These are phyloP conservation scores for Dactylonectria estremocensis DNA, from an alignment of 2,329 filamentous ascomycete species.

Conservation along the genomic window DNA sequence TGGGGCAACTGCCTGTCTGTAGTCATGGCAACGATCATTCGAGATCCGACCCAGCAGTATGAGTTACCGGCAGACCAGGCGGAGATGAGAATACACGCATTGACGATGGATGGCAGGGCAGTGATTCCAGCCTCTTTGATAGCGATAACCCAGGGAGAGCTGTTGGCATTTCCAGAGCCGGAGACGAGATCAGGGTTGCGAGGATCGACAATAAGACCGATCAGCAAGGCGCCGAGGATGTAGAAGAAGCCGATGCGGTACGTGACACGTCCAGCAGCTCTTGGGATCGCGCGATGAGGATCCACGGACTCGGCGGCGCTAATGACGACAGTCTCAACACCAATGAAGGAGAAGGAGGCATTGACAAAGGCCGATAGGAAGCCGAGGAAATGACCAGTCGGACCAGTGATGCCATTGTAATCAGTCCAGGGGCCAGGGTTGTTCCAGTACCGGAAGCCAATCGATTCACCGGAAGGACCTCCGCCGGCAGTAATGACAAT, in stretches of 20 bases:
- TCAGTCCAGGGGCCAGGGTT: conserved; percentile 62
- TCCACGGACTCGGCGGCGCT: conserved; percentile 75
- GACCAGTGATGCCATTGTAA: conserved; percentile 61
- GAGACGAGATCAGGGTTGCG: conserved; percentile 71
- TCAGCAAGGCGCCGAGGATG: conserved; percentile 69
- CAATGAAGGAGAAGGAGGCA: conserved; percentile 71
- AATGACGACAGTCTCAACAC: conserved; percentile 58
- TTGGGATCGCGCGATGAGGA: conserved; percentile 74
- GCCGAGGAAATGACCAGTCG: conserved; percentile 67
- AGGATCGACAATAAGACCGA: conserved; percentile 74
- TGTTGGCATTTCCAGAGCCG: conserved; percentile 58
- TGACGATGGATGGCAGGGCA: conserved; percentile 76
- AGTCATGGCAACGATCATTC: conserved; percentile 79
- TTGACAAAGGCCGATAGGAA: conserved; percentile 68
- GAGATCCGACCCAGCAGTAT: conserved; percentile 68
- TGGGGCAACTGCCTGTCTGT: conserved; percentile 76
- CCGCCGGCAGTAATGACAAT: conserved; percentile 71
- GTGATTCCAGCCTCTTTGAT: conserved; percentile 77
- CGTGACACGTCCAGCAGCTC: conserved; percentile 71
- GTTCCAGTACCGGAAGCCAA: conserved; percentile 60
- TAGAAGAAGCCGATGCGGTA: conserved; percentile 74
- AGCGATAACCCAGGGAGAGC: conserved; percentile 78
- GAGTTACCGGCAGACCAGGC: conserved; percentile 75
- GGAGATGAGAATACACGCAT: conserved; percentile 77
- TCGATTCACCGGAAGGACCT: conserved; percentile 64